Base-by-base conservation (phyloP, 148 eudicot genomes). In the Rhododendron kiyosumense region DNA sequence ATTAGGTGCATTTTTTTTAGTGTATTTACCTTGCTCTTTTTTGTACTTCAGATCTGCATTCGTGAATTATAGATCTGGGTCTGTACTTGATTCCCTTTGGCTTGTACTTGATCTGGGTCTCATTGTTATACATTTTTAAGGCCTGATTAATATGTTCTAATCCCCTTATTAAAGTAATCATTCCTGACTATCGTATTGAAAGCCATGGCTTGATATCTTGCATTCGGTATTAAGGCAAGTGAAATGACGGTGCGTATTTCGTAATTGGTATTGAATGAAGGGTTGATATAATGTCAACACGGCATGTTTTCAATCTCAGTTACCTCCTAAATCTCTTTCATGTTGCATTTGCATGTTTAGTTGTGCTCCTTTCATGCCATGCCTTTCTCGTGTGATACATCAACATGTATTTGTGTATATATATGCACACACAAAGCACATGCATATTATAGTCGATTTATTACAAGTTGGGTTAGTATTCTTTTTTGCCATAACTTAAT, bases 31-130 rank as follows among this genome's bases (percentile, higher is more conserved):
- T 46, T 57, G 74, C 74, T 78, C 86, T 76, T 46, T 52, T 52
- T 76, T 76, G 30, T 22, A 34, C 26, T 84, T 34, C 15, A 83
- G 85, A 83, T 85, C 86, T 84, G 9, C n/a, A 26, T 38, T 54
- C 54, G 45, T 61, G 36, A 14, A 45, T 83, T 49, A 22, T 17
- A 51, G 85, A 84, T 84, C 79, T 49, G 32, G 17, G 77, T n/a
- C 43, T 36, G 38, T 36, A 36, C 38, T 36, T 36, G 38, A 36
- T 36, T 36, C 38, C 38, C 38, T 36, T 36, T 36, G 54, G 54
- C 54, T 10, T 11, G 15, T 49, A 12, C 14, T 12, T 49, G 14
- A 49, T 49, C 54, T 12, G 3, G 54, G 54, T 12, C 54, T 49
- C 15, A 2, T 49, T 12, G 54, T 1, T 49, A 49, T 49, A 49